Conservation (phyloP, 352 stramenopile genomes). For the Pythium monospermum region DNA sequence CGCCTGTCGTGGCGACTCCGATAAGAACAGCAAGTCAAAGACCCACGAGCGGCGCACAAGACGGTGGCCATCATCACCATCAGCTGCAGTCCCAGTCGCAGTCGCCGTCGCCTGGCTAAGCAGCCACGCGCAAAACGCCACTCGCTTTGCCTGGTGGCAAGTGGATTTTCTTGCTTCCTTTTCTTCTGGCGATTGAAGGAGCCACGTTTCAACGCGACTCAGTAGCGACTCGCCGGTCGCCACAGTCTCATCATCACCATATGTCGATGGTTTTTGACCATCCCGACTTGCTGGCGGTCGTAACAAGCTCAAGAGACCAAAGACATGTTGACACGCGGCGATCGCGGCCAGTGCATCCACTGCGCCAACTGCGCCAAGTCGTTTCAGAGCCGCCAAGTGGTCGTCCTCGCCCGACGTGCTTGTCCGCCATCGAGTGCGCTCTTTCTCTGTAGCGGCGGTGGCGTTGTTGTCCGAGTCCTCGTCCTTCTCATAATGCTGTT, state of each 20-base stretch:
- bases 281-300: no score
- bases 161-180: no score
- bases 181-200: no score
- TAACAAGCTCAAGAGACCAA: slow-evolving; percentile 16
- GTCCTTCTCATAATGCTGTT: slow-evolving; percentile 6
- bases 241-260: neutral
- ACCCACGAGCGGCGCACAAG: slow-evolving; percentile 39
- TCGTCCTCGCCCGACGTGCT: no score
- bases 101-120: neutral
- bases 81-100: neutral
- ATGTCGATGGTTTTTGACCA: no score
- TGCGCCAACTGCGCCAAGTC: neutral
- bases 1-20: no score
- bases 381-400: neutral
- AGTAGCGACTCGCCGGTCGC: slow-evolving; percentile 1
- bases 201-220: slow-evolving; percentile 1
- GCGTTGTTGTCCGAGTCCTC: no score
- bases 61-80: neutral
- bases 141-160: neutral
- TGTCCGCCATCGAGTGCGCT: no score
- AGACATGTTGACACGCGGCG: slow-evolving; percentile 15
- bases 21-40: slow-evolving; percentile 55
- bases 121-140: slow-evolving; percentile 15
- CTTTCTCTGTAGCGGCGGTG: no score
- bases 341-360: slow-evolving; percentile 3